A percentile compares a stretch with the other conserved stretches of the same genome.
Conservation (phyloP, 805 yeast genomes). For the Cephaloascus albidus region DNA sequence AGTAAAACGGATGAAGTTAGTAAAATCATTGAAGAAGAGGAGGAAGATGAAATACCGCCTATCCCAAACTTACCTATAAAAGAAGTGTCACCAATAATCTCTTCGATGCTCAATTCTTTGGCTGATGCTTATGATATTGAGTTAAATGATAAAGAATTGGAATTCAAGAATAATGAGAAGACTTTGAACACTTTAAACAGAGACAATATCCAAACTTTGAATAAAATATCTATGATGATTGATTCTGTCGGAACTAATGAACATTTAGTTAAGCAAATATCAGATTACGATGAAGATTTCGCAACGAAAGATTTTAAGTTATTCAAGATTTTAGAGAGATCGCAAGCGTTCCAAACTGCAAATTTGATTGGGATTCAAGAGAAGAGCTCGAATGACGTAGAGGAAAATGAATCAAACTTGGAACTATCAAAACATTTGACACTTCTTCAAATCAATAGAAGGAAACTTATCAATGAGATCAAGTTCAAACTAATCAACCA, state of each 20-base stretch:
- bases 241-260: neutral
- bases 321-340: conserved; percentile 18
- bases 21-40: conserved; percentile 4
- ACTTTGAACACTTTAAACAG: conserved; percentile 29
- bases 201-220: conserved; percentile 20
- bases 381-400: conserved; percentile 8
- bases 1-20: neutral
- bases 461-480: conserved; percentile 15
- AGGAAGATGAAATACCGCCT: conserved; percentile 1
- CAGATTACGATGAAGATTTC: conserved; percentile 7
- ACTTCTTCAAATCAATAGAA: conserved; percentile 21
- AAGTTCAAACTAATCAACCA: conserved; percentile 17
- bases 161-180: conserved; percentile 35
- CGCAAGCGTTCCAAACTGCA: conserved; percentile 37
- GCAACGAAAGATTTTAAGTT: conserved; percentile 3
- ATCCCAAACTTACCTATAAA: neutral
- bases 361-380: conserved; percentile 28
- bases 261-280: conserved; percentile 10
- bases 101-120: conserved; percentile 24
- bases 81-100: neutral
- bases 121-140: conserved; percentile 39
- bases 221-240: neutral
- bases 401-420: conserved; percentile 4
- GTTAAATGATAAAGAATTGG: conserved; percentile 44
- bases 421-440: conserved; percentile 10